Conservation (phyloP, 2,329 filamentous ascomycete species). For the Xylariaceae sp. region DNA sequence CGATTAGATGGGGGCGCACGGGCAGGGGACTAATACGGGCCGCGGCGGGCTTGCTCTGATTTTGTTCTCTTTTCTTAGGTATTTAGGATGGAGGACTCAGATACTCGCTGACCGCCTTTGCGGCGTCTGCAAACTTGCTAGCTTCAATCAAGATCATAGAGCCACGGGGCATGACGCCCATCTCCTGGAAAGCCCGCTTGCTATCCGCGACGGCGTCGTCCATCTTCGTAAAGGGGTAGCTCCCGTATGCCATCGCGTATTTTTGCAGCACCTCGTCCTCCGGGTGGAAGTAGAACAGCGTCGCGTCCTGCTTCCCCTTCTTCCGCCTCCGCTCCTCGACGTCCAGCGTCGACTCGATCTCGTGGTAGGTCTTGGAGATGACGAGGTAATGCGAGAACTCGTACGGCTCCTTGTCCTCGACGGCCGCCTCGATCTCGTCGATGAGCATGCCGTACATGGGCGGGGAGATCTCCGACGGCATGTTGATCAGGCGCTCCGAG, state of each 20-base stretch:
- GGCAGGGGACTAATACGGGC: not conserved
- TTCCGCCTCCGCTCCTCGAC: conserved; percentile 68
- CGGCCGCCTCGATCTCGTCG: conserved; percentile 85
- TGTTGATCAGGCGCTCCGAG: conserved; percentile 94
- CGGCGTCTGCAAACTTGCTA: conserved; percentile 71
- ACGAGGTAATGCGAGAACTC: conserved; percentile 92
- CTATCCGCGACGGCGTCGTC: conserved; percentile 84
- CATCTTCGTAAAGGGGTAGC: conserved; percentile 78
- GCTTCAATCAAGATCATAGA: conserved; percentile 87
- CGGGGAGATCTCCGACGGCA: conserved; percentile 89
- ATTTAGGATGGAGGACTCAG: conserved; percentile 54
- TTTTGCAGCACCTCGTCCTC: conserved; percentile 90
- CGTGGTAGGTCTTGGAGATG: conserved; percentile 87
- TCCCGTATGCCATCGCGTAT: conserved; percentile 70
- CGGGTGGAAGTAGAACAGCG: conserved; percentile 88
- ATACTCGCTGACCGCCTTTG: conserved; percentile 77
- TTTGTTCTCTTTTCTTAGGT: conserved; percentile 35
- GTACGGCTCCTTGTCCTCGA: conserved; percentile 91
- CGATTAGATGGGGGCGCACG: conserved; percentile 9
- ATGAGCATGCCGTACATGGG: conserved; percentile 94
- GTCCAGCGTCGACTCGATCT: conserved; percentile 81
- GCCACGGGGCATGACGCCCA: conserved; percentile 83
- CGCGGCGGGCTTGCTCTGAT: conserved; percentile 25
- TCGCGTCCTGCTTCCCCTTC: conserved; percentile 64
- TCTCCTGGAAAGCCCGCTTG: conserved; percentile 91